Evolutionary conservation across 1,284 basidiomycete genomes (phyloP).

Genomic region (Microbotryum intermedium): DNA sequence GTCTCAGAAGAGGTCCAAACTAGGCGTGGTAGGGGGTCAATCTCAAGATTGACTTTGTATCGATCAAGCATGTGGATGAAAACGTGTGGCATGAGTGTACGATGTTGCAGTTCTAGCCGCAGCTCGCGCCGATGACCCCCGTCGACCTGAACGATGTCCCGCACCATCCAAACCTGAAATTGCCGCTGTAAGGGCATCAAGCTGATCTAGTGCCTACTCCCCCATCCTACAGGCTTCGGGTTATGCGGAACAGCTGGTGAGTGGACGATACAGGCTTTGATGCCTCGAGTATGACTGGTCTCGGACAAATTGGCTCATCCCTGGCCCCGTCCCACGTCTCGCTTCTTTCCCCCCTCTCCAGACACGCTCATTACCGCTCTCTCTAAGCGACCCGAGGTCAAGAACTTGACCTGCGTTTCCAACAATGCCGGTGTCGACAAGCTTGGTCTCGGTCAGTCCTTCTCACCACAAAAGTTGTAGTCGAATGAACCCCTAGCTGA

Average conservation of each 20-base stretch:
- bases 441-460: slow-evolving; percentile 61
- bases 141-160: too few relatives aligned
- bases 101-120: too few relatives aligned
- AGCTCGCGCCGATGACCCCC: too few relatives aligned
- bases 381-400: slow-evolving; percentile 59
- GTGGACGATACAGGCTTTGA: slow-evolving; percentile 17
- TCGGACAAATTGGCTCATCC: too few relatives aligned
- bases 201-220: too few relatives aligned
- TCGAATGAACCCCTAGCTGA: background rate
- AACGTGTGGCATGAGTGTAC: too few relatives aligned
- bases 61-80: too few relatives aligned
- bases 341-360: slow-evolving; percentile 18
- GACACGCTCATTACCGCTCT: slow-evolving; percentile 82
- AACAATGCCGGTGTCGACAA: slow-evolving; percentile 80
- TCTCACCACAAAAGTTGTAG: background rate
- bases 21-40: too few relatives aligned
- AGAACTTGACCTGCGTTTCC: slow-evolving; percentile 69
- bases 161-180: too few relatives aligned
- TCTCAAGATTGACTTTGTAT: too few relatives aligned
- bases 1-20: too few relatives aligned
- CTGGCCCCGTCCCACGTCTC: background rate
- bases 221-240: slow-evolving; percentile 56
- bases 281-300: background rate
- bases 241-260: slow-evolving; percentile 37
- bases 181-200: too few relatives aligned